Percentiles rank a stretch among this genome's conserved stretches.
Conservation (phyloP, 192 early-diverging fungal species). For the Entophlyctis helioformis region DNA sequence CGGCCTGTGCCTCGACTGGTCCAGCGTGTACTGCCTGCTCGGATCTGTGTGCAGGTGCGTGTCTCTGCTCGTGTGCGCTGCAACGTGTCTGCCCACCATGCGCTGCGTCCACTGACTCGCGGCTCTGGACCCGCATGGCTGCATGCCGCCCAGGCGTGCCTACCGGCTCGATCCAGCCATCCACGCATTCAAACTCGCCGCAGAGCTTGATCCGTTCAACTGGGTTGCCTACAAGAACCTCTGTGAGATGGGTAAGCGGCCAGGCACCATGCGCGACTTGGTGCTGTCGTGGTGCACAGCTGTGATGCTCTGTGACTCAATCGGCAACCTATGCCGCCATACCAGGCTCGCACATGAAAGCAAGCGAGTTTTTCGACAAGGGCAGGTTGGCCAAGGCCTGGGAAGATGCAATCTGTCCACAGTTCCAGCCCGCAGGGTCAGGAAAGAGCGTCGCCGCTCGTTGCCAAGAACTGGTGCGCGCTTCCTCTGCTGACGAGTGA, state of each 20-base stretch:
- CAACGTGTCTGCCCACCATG: too few species aligned
- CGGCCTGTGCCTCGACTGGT: too few species aligned
- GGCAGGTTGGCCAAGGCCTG: too few species aligned
- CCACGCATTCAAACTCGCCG: constrained; percentile 6
- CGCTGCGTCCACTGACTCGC: neutral
- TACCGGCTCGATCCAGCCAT: too few species aligned
- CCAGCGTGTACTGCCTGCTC: neutral
- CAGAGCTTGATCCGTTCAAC: constrained; percentile 21
- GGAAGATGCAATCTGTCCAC: neutral
- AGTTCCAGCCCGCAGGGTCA: too few species aligned
- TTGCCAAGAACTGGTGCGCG: too few species aligned
- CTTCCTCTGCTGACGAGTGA: too few species aligned
- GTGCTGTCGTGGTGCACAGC: neutral
- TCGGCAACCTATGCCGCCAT: constrained; percentile 25
- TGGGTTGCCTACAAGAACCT: constrained; percentile 28
- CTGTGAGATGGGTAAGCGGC: constrained; percentile 22
- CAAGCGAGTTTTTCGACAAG: too few species aligned
- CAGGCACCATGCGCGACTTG: neutral
- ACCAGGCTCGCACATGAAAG: neutral
- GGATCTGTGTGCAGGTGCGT: constrained; percentile 11
- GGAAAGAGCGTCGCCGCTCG: too few species aligned
- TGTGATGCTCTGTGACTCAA: constrained; percentile 7
- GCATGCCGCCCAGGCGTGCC: too few species aligned
- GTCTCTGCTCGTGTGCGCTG: too few species aligned
- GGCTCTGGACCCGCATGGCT: neutral